Conservation (phyloP, 176 grass and related monocot genomes). For the Pontederia crassipes region DNA sequence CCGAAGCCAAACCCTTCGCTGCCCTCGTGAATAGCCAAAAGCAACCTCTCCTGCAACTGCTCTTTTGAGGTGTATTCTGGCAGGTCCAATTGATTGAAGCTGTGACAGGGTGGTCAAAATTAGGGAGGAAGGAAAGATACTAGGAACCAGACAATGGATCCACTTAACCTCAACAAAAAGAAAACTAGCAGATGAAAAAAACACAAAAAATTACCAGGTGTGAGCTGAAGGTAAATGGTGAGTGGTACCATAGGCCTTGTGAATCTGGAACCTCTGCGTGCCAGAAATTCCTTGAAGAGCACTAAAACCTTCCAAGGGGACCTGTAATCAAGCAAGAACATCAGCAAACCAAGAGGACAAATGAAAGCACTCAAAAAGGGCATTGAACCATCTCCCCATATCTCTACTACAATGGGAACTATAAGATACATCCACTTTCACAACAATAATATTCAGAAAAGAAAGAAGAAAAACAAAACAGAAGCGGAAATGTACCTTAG, state of each 20-base stretch:
- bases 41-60: constrained; percentile 80
- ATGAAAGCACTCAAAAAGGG: not conserved
- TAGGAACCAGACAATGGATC: not conserved
- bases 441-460: not conserved
- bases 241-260: constrained; percentile 94
- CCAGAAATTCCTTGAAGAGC: constrained; percentile 96
- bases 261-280: constrained; percentile 84
- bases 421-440: too few species aligned
- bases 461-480: not conserved
- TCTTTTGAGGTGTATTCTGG: constrained; percentile 95
- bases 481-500: constrained; percentile 47
- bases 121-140: not conserved
- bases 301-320: constrained; percentile 90
- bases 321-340: constrained; percentile 34
- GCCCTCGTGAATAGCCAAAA: constrained; percentile 88
- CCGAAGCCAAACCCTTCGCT: constrained; percentile 98
- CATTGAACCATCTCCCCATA: too few species aligned
- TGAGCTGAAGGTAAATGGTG: constrained; percentile 95
- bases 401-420: too few species aligned
- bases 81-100: constrained; percentile 97
- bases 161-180: not conserved
- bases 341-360: constrained; percentile 13
- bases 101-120: constrained; percentile 20
- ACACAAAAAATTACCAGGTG: constrained; percentile 60
- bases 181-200: not conserved